phyloP scores from a whole-genome alignment of 371 early-diverging fungal species.

The Rhizopus stolonifer region DNA sequence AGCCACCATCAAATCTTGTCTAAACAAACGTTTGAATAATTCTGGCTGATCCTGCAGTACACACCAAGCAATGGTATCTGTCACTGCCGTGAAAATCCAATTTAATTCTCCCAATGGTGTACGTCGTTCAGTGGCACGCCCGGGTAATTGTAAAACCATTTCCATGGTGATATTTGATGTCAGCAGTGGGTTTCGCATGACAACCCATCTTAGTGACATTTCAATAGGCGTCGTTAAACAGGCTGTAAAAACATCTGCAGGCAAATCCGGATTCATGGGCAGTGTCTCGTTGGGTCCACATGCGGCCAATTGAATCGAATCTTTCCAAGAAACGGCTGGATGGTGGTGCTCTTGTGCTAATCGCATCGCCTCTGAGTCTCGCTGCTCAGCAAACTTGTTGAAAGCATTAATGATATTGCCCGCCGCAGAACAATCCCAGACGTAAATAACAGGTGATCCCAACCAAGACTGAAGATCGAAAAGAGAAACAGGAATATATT shows the following conservation, averaged over 20 bases:
- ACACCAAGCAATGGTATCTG: constrained; percentile 99
- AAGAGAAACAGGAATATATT: constrained; percentile 94
- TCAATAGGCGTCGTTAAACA: constrained; percentile 96
- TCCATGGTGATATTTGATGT: constrained; percentile 75
- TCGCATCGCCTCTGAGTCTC: constrained; percentile 68
- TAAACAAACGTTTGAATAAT: constrained; percentile 86
- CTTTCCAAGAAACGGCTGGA: constrained; percentile 61
- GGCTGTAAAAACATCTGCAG: constrained; percentile 95
- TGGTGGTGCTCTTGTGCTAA: constrained; percentile 35
- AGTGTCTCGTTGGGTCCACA: constrained; percentile 84
- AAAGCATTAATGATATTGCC: constrained; percentile 90
- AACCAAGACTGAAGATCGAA: constrained; percentile 92
- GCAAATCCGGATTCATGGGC: constrained; percentile 92
- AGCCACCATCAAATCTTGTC: constrained; percentile 96
- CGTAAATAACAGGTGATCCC: constrained; percentile 93
- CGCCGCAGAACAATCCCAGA: constrained; percentile 95
- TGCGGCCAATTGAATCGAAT: constrained; percentile 94
- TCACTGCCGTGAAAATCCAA: constrained; percentile 98
- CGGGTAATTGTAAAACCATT: constrained; percentile 88
- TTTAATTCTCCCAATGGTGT: constrained; percentile 96
- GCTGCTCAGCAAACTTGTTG: constrained; percentile 83
- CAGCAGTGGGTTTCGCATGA: constrained; percentile 80
- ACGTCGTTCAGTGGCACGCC: constrained; percentile 84
- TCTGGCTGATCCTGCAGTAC: constrained; percentile 79
- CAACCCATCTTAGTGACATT: constrained; percentile 92